These are phyloP conservation scores for Xylariaceae sp. DNA, from an alignment of 2,329 filamentous ascomycete species.

Conservation along the genomic window DNA sequence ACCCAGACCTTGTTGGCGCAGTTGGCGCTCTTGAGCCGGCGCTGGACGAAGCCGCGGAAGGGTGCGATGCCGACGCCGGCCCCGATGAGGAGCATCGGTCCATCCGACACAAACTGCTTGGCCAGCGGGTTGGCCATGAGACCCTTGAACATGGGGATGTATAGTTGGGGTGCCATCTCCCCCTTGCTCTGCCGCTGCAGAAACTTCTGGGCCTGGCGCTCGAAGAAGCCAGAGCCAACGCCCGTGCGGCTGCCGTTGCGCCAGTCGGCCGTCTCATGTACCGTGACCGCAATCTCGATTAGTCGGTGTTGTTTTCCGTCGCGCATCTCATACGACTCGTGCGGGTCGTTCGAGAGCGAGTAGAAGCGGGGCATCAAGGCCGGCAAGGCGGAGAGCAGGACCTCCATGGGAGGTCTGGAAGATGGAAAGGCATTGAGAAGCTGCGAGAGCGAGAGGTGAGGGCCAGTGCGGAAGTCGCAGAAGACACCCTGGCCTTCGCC, in stretches of 20 bases:
- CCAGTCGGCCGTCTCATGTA: slow-evolving; percentile 84
- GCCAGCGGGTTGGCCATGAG: slow-evolving; percentile 96
- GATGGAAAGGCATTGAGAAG: slow-evolving; percentile 89
- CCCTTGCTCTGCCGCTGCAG: slow-evolving; percentile 60
- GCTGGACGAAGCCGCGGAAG: slow-evolving; percentile 95
- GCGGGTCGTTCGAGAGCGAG: slow-evolving; percentile 92
- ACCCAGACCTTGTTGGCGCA: slow-evolving; percentile 32
- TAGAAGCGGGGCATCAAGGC: slow-evolving; percentile 98
- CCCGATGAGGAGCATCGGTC: slow-evolving; percentile 94
- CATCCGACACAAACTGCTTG: slow-evolving; percentile 83
- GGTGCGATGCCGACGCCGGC: slow-evolving; percentile 95
- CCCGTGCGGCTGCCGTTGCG: slow-evolving; percentile 65
- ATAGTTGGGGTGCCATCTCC: slow-evolving; percentile 51
- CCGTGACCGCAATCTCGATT: slow-evolving; percentile 92
- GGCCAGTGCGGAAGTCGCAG: slow-evolving; percentile 87
- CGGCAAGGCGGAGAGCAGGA: slow-evolving; percentile 70
- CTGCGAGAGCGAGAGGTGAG: slow-evolving; percentile 77
- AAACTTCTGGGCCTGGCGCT: slow-evolving; percentile 69
- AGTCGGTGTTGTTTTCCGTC: slow-evolving; percentile 68
- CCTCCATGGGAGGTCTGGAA: slow-evolving; percentile 76
- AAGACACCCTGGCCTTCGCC: slow-evolving; percentile 87
- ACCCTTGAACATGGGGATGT: slow-evolving; percentile 95
- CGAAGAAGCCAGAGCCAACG: slow-evolving; percentile 87
- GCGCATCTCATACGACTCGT: slow-evolving; percentile 61
- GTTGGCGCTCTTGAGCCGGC: slow-evolving; percentile 36